Evolutionary conservation across 202 grass and related monocot genomes (phyloP).

Genomic region (Setaria viridis): DNA sequence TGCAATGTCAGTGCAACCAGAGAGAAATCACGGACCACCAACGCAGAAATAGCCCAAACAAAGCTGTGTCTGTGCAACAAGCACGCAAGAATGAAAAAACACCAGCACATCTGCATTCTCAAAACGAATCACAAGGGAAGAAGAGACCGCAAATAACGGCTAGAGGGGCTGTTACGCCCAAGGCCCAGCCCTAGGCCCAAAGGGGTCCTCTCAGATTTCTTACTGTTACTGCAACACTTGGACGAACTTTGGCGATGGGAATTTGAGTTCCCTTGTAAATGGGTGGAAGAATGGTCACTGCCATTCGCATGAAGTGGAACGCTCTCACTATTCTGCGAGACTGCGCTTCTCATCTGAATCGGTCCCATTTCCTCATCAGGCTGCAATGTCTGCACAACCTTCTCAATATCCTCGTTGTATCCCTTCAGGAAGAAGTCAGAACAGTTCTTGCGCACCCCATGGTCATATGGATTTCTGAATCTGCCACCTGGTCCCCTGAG

Average conservation of each 20-base stretch:
- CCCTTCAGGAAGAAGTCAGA: constrained; percentile 90
- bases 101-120: not conserved
- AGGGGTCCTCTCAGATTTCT: constrained; percentile 55
- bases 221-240: constrained; percentile 56
- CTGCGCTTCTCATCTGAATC: constrained; percentile 66
- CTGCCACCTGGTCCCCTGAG: constrained; percentile 81
- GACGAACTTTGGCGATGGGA: constrained; percentile 51
- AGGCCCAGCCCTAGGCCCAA: constrained; percentile 69
- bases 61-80: constrained; percentile 23
- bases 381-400: constrained; percentile 35
- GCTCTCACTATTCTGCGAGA: constrained; percentile 56
- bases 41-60: constrained; percentile 40
- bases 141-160: constrained; percentile 57
- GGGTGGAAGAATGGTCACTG: constrained; percentile 55
- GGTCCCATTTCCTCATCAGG: constrained; percentile 68
- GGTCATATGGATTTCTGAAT: constrained; percentile 94
- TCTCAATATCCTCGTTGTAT: constrained; percentile 82
- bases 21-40: not conserved
- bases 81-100: constrained; percentile 10
- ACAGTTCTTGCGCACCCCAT: constrained; percentile 85
- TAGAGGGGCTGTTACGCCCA: constrained; percentile 65
- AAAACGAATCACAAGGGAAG: constrained; percentile 70
- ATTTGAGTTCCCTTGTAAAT: constrained; percentile 55
- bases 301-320: constrained; percentile 51
- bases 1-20: constrained; percentile 10